phyloP scores from a whole-genome alignment of 2,329 filamentous ascomycete genomes.

The Nothophaeocryptopus gaeumannii region DNA sequence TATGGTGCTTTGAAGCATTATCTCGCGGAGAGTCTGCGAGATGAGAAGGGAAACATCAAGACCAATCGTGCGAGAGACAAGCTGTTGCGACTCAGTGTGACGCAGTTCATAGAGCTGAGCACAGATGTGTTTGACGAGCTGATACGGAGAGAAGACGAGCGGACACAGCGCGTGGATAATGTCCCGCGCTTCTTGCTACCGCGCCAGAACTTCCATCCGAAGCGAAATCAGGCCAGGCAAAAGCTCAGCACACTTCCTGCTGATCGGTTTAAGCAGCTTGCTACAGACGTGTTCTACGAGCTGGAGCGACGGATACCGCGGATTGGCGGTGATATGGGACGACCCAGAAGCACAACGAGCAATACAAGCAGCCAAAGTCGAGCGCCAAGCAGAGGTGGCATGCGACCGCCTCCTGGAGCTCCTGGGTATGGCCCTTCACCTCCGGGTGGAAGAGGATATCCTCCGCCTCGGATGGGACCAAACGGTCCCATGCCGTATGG shows the following conservation, averaged over 20 bases:
- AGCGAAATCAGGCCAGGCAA: constrained; percentile 95
- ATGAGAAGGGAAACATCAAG: constrained; percentile 70
- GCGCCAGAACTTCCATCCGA: constrained; percentile 89
- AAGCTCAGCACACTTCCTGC: constrained; percentile 87
- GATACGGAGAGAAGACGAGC: constrained; percentile 72
- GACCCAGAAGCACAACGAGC: constrained; percentile 66
- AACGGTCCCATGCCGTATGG: constrained; percentile 23
- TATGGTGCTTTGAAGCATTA: constrained; percentile 77
- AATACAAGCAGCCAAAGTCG: constrained; percentile 26
- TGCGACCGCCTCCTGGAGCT: constrained; percentile 36
- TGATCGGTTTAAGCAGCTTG: constrained; percentile 83
- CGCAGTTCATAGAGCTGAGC: constrained; percentile 95
- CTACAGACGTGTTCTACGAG: constrained; percentile 94
- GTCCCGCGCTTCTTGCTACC: constrained; percentile 74
- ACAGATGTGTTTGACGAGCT: constrained; percentile 97
- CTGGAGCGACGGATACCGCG: constrained; percentile 84
- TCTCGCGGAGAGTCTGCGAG: constrained; percentile 66
- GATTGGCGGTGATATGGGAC: constrained; percentile 68
- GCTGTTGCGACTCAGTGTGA: constrained; percentile 78
- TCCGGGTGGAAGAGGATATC: constrained; percentile 26
- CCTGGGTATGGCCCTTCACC: constrained; percentile 11
- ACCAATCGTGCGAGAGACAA: constrained; percentile 93
- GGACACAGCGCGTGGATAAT: constrained; percentile 46
- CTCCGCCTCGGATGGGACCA: constrained; percentile 24
- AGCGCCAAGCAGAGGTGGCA: constrained; percentile 30